These are phyloP conservation scores for Dysphania ambrosioides DNA, from an alignment of 148 eudicot species.

Conservation along the genomic window DNA sequence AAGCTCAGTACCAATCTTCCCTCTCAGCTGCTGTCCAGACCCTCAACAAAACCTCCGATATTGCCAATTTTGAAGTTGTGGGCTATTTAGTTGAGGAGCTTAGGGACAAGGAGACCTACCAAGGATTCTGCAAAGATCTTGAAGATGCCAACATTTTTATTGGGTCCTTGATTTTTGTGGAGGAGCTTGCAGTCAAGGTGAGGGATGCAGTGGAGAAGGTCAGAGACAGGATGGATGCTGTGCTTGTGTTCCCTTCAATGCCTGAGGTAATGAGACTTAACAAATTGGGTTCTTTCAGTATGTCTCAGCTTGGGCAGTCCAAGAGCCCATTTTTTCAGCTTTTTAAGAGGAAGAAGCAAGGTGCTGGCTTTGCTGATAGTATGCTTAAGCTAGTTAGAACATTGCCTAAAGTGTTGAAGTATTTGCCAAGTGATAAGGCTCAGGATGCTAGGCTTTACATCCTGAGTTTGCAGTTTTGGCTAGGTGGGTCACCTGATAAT, in stretches of 20 bases:
- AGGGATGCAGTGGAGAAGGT: slow-evolving; percentile 88
- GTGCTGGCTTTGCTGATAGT: slow-evolving; percentile 91
- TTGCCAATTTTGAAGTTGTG: slow-evolving; percentile 77
- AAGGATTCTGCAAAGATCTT: slow-evolving; percentile 70
- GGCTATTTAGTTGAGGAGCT: slow-evolving; percentile 99
- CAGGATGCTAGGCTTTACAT: slow-evolving; percentile 97
- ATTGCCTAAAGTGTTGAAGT: slow-evolving; percentile 90
- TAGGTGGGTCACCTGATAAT: slow-evolving; percentile 98
- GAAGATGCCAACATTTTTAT: slow-evolving; percentile 91
- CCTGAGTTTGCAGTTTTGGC: slow-evolving; percentile 96
- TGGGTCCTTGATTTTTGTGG: slow-evolving; percentile 93
- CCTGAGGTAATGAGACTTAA: slow-evolving; percentile 99
- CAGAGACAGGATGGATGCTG: slow-evolving; percentile 90
- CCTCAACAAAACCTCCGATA: slow-evolving; percentile 49
- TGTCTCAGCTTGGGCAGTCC: slow-evolving; percentile 96
- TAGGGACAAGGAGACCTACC: slow-evolving; percentile 63
- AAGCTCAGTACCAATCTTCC: slow-evolving; percentile 96
- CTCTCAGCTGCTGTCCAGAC: slow-evolving; percentile 69
- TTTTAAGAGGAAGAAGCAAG: slow-evolving; percentile 76
- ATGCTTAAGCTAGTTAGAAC: slow-evolving; percentile 98
- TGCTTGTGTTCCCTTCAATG: slow-evolving; percentile 97
- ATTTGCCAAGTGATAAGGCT: slow-evolving; percentile 97
- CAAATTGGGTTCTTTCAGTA: slow-evolving; percentile 88
- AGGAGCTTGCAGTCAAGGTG: slow-evolving; percentile 85
- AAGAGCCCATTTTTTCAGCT: slow-evolving; percentile 94